Base-by-base conservation (phyloP, 257 asterid genomes). In the Capsicum chinense region DNA sequence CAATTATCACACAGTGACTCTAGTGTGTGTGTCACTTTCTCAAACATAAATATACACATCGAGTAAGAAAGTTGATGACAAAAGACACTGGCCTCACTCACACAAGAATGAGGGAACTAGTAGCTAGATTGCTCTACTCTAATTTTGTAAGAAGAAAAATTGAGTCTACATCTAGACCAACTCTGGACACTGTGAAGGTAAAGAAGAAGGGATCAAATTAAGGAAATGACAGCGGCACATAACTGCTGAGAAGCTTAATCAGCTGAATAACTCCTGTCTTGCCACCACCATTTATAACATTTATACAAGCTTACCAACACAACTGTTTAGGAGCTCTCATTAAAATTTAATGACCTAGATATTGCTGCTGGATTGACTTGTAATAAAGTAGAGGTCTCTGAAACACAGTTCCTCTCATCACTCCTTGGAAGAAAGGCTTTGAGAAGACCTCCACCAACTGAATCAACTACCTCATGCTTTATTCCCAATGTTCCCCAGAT, bases 351-450 rank as follows among this genome's bases (percentile, higher is more conserved):
- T 8, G 97, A 93, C 87, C 98, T 89, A 10, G 98, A 93, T 74
- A 93, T 54, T 14, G 98, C 98, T 5, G 98, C 97, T 13, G 98
- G 97, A 85, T 93, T 94, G 79, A 97, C 98, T 85, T 90, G 95
- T 60, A 93, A 88, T 15, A 95, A 92, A 0, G 92, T 68, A 3
- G 92, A 89, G 62, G 91, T 73, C 86, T 88, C 94, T 33, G 87
- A 83, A 84, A 85, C 90, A 64, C 64, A 88, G 7, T 79, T 47
- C 88, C 87, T 93, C 48, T 87, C 91, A 26, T 85, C 92, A 5
- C 73, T 88, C 87, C 91, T 91, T 0, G 92, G 74, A 42, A 86
- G 91, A 76, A 93, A 94, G 60, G 95, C 89, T 88, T 89, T 91
- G 85, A 92, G 90, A 66, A 88, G 91, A 57, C 95, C 89, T 63